Conservation (phyloP, 2,329 filamentous ascomycete genomes). For the Aspergillus fijiensis region DNA sequence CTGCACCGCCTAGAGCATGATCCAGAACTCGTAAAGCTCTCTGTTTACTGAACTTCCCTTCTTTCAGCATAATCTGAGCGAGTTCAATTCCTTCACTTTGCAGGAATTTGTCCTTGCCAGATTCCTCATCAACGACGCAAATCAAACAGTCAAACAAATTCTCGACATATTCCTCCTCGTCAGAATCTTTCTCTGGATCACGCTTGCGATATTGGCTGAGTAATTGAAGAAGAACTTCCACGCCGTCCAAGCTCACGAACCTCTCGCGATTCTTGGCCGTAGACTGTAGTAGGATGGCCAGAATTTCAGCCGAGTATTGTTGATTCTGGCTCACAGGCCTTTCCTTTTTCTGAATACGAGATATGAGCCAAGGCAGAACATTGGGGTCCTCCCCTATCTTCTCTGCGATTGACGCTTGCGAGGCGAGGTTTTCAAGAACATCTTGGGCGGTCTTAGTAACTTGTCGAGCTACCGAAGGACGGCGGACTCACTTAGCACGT, state of each 20-base stretch:
- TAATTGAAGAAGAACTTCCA: slow-evolving; percentile 79
- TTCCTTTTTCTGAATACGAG: slow-evolving; percentile 70
- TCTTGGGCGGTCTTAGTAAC: slow-evolving; percentile 34
- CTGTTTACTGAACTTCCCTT: slow-evolving; percentile 78
- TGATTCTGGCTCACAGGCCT: slow-evolving; percentile 78
- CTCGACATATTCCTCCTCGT: slow-evolving; percentile 93
- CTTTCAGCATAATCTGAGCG: slow-evolving; percentile 84
- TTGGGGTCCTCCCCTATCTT: slow-evolving; percentile 67
- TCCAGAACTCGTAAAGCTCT: slow-evolving; percentile 80
- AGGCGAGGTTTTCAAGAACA: slow-evolving; percentile 83
- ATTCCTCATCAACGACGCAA: slow-evolving; percentile 71
- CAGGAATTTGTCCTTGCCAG: slow-evolving; percentile 77
- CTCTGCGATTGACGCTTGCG: slow-evolving; percentile 66
- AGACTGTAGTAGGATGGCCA: slow-evolving; percentile 83
- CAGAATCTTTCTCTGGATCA: slow-evolving; percentile 79
- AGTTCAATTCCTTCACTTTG: slow-evolving; percentile 92
- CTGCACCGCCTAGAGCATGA: slow-evolving; percentile 67
- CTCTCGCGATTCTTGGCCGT: slow-evolving; percentile 64
- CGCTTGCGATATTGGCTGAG: slow-evolving; percentile 80
- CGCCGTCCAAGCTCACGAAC: slow-evolving; percentile 65
- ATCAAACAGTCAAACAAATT: slow-evolving; percentile 87
- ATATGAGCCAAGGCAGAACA: slow-evolving; percentile 74
- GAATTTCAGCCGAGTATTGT: slow-evolving; percentile 87
- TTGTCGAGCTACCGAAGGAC: no score
- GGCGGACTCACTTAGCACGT: slow-evolving; percentile 60